Conservation (phyloP, 768 basidiomycete genomes). For the Pleurotus tuber-regium region DNA sequence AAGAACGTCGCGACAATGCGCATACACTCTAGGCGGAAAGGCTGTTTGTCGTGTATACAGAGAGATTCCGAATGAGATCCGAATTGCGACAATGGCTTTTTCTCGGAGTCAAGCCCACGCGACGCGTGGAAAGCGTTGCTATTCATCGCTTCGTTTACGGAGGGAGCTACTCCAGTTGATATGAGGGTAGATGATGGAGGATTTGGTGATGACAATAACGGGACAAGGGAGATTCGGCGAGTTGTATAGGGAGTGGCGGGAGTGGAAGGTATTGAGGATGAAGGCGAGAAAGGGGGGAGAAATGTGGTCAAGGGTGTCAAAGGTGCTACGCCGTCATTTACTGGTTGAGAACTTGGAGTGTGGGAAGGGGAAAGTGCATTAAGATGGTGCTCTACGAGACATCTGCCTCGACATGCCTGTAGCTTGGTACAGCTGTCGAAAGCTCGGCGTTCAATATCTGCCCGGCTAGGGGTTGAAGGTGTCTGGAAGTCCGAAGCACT, state of each 20-base stretch:
- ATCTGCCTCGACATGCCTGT: conserved; percentile 1
- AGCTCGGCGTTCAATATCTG: conserved; percentile 14
- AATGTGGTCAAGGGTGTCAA: conserved; percentile 1
- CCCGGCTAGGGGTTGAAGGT: conserved; percentile 20
- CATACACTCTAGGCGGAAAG: conserved; percentile 25
- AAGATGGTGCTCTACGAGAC: neutral
- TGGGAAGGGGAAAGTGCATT: neutral
- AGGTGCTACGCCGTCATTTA: neutral
- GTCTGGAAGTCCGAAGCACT: conserved; percentile 17
- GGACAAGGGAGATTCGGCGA: conserved; percentile 8
- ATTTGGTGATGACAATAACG: neutral
- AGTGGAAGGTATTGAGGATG: conserved; percentile 2
- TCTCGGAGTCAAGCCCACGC: conserved; percentile 8
- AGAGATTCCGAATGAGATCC: conserved; percentile 14
- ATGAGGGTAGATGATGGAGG: neutral
- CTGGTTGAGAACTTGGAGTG: neutral
- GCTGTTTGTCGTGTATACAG: conserved; percentile 8
- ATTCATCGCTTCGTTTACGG: conserved; percentile 9
- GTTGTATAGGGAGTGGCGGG: conserved; percentile 7
- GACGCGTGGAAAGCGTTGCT: neutral
- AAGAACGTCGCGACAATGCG: conserved; percentile 31
- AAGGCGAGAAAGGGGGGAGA: neutral
- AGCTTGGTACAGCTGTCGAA: neutral
- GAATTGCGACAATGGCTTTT: conserved; percentile 9
- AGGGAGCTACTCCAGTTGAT: neutral